phyloP scores from a whole-genome alignment of 2,329 filamentous ascomycete species.

The Aspergillus piperis region DNA sequence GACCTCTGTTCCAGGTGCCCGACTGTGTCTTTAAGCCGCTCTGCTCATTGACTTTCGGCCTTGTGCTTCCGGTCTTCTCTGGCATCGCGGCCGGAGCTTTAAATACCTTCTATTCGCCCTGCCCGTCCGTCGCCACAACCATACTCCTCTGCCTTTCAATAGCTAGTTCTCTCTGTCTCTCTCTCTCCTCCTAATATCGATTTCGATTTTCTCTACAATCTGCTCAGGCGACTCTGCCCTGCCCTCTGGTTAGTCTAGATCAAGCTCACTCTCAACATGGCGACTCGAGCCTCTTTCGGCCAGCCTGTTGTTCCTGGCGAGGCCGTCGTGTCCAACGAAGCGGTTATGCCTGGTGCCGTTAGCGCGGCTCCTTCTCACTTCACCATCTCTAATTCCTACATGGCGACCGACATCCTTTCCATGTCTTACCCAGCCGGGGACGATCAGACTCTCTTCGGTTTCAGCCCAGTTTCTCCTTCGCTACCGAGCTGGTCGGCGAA shows the following conservation, averaged over 20 bases:
- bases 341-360: background rate
- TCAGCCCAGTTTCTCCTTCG: conserved; percentile 22
- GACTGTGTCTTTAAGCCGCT: background rate
- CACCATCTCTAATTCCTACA: background rate
- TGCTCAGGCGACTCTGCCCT: background rate
- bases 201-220: background rate
- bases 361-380: background rate
- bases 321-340: background rate
- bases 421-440: background rate
- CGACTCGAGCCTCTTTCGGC: background rate
- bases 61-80: background rate
- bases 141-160: background rate
- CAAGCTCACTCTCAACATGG: background rate
- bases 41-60: background rate
- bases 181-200: background rate
- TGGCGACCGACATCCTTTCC: background rate
- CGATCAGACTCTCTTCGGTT: background rate
- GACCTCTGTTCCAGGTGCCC: background rate
- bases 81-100: background rate
- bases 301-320: background rate
- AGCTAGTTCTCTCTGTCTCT: background rate
- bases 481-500: background rate
- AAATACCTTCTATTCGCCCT: background rate
- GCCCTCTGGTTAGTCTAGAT: background rate
- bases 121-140: background rate